These are phyloP conservation scores for Suillus americanus DNA, from an alignment of 768 basidiomycete species.

Conservation along the genomic window DNA sequence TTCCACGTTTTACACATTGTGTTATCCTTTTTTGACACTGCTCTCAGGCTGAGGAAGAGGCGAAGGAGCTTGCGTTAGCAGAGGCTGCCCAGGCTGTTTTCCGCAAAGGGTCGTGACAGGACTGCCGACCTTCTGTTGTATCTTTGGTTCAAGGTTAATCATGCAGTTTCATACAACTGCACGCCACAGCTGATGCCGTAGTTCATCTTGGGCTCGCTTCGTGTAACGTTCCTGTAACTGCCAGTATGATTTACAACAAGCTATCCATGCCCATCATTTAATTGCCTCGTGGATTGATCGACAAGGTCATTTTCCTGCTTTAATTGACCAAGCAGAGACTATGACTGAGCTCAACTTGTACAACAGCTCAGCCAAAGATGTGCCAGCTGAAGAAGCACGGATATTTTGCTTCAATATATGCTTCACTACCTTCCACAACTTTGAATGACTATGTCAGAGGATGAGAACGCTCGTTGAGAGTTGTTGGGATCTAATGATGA, in stretches of 20 bases:
- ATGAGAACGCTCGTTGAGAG: background rate
- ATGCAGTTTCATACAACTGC: background rate
- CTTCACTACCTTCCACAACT: background rate
- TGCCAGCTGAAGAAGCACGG: background rate
- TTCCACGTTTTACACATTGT: background rate
- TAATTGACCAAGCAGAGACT: no score
- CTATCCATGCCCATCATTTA: background rate
- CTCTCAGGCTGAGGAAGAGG: constrained; percentile 25
- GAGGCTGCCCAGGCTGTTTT: constrained; percentile 31
- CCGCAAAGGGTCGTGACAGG: constrained; percentile 14
- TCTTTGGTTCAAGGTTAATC: background rate
- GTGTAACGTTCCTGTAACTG: background rate
- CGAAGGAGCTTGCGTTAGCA: constrained; percentile 28
- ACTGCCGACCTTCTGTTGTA: background rate
- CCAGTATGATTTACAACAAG: background rate
- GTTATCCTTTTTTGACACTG: background rate
- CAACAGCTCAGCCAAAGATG: no score
- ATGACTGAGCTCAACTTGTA: background rate
- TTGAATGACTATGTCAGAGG: background rate
- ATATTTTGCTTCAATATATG: background rate
- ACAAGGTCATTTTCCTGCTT: background rate
- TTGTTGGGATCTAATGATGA: no score
- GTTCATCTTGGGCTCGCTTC: background rate
- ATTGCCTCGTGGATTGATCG: background rate
- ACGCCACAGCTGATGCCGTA: background rate